Conservation (phyloP, 2,329 filamentous ascomycete genomes). For the Monosporascus sp. region DNA sequence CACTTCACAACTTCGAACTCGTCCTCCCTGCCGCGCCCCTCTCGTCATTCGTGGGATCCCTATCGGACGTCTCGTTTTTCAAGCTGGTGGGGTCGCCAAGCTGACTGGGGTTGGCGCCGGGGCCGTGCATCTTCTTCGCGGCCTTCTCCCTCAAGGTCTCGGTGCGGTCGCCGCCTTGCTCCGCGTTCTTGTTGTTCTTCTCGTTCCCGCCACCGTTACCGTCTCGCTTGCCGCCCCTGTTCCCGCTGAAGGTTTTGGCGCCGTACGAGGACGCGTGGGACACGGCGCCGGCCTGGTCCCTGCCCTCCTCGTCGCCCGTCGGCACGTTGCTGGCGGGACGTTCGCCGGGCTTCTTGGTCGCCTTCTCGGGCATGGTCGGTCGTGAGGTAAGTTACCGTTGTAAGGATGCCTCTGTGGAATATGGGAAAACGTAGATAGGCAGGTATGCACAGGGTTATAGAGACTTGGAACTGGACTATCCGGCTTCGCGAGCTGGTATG, state of each 20-base stretch:
- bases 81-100: conserved; percentile 20
- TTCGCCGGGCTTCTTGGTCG: conserved; percentile 21
- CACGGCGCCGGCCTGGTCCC: conserved; percentile 1
- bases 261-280: neutral
- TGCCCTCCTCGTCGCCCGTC: conserved; percentile 19
- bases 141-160: conserved; percentile 17
- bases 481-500: no score
- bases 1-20: conserved; percentile 21
- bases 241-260: no score
- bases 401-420: no score
- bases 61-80: conserved; percentile 15
- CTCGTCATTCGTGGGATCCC: conserved; percentile 13
- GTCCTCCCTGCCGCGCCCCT: conserved; percentile 11
- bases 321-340: conserved; percentile 13
- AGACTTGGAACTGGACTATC: no score
- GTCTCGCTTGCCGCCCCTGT: neutral
- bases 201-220: neutral
- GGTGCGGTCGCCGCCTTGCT: neutral
- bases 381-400: no score
- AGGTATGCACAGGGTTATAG: no score
- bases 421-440: no score
- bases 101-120: conserved; percentile 17
- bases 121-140: conserved; percentile 14
- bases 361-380: conserved; percentile 20
- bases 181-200: neutral